These are phyloP conservation scores for Aspergillus costaricaensis DNA, from an alignment of 2,329 filamentous ascomycete genomes.

Conservation along the genomic window DNA sequence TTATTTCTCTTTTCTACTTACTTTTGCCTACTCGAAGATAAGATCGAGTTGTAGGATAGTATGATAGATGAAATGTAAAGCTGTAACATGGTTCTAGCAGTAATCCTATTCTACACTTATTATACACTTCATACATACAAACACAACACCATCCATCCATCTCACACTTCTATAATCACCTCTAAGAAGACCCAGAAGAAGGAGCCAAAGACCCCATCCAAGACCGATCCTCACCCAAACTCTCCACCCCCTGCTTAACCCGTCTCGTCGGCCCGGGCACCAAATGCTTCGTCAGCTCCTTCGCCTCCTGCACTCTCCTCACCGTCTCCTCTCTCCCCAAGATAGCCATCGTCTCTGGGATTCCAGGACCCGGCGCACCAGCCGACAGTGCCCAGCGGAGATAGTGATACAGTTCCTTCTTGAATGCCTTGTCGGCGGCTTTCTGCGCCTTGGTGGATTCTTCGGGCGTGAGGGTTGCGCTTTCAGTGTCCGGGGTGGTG, in stretches of 20 bases:
- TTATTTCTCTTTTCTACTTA: background rate
- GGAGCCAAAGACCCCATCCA: slow-evolving; percentile 41
- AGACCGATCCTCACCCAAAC: slow-evolving; percentile 22
- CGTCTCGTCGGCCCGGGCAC: slow-evolving; percentile 19
- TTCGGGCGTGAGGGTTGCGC: background rate
- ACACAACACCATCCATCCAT: background rate
- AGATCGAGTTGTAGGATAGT: background rate
- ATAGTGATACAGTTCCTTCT: slow-evolving; percentile 55
- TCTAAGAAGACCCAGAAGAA: background rate
- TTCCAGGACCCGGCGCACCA: slow-evolving; percentile 55
- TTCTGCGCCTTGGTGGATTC: slow-evolving; percentile 12
- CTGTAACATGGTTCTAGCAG: background rate
- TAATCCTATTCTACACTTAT: background rate
- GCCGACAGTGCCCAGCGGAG: slow-evolving; percentile 59
- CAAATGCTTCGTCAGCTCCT: slow-evolving; percentile 29
- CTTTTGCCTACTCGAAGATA: background rate
- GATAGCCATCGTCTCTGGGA: slow-evolving; percentile 56
- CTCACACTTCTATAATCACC: too few relatives aligned
- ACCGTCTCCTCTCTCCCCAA: slow-evolving; percentile 57
- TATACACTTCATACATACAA: background rate
- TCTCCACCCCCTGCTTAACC: slow-evolving; percentile 4
- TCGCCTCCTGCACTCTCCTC: slow-evolving; percentile 47
- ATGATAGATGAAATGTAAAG: background rate
- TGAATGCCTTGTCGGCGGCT: slow-evolving; percentile 38
- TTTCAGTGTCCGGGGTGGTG: slow-evolving; percentile 10